These are phyloP conservation scores for Grosmannia clavigera DNA, from an alignment of 2,329 filamentous ascomycete genomes.

Conservation along the genomic window DNA sequence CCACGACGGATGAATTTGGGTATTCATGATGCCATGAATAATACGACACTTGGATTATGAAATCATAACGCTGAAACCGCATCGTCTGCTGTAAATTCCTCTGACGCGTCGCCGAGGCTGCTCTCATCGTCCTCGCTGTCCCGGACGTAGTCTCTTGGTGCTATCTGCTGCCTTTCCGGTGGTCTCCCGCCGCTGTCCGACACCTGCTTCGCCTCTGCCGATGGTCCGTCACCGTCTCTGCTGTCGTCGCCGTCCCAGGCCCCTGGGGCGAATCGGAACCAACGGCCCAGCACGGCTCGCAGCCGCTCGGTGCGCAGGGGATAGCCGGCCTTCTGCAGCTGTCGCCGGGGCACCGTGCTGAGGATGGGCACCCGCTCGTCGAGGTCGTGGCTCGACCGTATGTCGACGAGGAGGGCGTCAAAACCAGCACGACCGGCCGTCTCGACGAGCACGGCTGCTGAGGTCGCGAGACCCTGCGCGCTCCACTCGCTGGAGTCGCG, in stretches of 20 bases:
- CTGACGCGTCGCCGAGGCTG: neutral
- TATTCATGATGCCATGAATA: neutral
- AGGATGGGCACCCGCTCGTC: constrained; percentile 24
- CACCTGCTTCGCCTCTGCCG: neutral
- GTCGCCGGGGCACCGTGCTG: constrained; percentile 26
- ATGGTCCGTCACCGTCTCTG: neutral
- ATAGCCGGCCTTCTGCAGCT: constrained; percentile 10
- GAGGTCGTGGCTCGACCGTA: constrained; percentile 13
- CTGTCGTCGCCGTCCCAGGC: neutral
- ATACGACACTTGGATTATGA: neutral
- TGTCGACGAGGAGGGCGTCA: constrained; percentile 27
- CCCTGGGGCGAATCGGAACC: constrained; percentile 44
- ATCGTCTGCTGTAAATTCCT: no score
- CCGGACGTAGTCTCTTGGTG: constrained; percentile 3
- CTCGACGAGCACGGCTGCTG: constrained; percentile 51
- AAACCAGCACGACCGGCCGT: constrained; percentile 35
- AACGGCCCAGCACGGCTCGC: constrained; percentile 45
- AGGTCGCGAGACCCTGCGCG: constrained; percentile 55
- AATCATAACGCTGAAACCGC: neutral
- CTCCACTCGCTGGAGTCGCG: constrained; percentile 61
- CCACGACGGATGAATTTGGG: constrained; percentile 11
- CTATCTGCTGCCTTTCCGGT: neutral
- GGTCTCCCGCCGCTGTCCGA: neutral
- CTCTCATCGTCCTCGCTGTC: constrained; percentile 11
- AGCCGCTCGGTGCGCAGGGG: constrained; percentile 18